Base-by-base conservation (phyloP, 176 grass and related monocot species). In the Oropetium thomaeum region DNA sequence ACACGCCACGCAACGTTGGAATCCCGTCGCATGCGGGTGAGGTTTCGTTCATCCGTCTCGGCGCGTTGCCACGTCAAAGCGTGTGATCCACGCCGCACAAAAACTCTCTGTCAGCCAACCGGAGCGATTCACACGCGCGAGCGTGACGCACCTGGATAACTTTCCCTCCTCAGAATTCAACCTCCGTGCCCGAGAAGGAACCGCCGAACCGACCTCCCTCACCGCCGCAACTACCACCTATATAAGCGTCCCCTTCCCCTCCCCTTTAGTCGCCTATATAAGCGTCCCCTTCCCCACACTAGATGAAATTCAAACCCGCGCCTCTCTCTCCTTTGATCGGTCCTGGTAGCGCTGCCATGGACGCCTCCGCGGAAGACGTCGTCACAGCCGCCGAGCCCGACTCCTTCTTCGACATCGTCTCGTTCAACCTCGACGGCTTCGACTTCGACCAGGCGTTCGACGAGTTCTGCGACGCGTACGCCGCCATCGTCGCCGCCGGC, bases 401-500 rank as follows among this genome's bases (percentile, higher is more conserved):
- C 41, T 42, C n/a, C 6, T 37, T 39, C 42, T 10, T 38, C 45
- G 22, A 40, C 32, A 10, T 66, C 62, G 25, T 34, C 58, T 55
- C 10, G 8, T 37, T 65, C 44, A 19, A 39, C 34, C 12, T 76
- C 30, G 73, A 49, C 11, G 71, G 40, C 37, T 42, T 60, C 20
- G 65, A 31, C 37, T 30, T 54, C 6, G 73, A 77, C 9, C 5
- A 63, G 14, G 32, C 59, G 9, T 26, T 59, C 2, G 58, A 31
- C 23, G 64, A 76, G n/a, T 59, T 83, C 30, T 29, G 61, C 75
- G 61, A 16, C 75, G 62, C 44, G 0, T 49, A 30, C 47, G 9
- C 10, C 26, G 31, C 8, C 53, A 25, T 77, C 10, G 5, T 62
- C 9, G 55, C 26, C 4, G 19, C 1, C 10, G 7, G n/a, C 5